A percentile compares a stretch with the other conserved stretches of the same genome.
phyloP scores from a whole-genome alignment of 1,284 basidiomycete species.

The Tilletia horrida region DNA sequence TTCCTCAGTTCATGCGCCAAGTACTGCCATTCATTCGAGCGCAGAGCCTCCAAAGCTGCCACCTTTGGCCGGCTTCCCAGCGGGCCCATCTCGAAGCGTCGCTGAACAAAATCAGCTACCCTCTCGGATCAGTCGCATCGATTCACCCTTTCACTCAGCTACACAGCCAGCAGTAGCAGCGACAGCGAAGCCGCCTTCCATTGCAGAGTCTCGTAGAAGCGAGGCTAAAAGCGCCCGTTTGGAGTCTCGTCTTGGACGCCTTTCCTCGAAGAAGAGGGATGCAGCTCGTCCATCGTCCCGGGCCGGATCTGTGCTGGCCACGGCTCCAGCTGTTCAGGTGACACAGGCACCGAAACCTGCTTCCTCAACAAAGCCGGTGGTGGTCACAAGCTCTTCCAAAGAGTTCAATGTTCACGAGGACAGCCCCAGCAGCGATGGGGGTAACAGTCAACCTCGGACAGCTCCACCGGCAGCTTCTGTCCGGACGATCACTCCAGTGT shows the following conservation, averaged over 20 bases:
- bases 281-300: not conserved
- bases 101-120: not conserved
- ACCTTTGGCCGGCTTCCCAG: not conserved
- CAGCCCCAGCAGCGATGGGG: not conserved
- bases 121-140: not conserved
- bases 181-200: not conserved
- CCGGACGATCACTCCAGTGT: not conserved
- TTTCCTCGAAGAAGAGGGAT: not conserved
- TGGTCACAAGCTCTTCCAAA: constrained; percentile 1
- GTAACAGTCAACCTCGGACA: too few relatives aligned
- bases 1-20: not conserved
- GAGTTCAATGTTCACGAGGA: not conserved
- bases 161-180: not conserved
- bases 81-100: not conserved
- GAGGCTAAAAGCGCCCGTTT: too few relatives aligned
- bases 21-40: not conserved
- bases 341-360: not conserved
- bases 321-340: not conserved
- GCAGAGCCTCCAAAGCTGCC: not conserved
- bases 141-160: not conserved
- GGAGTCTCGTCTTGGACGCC: not conserved
- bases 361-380: not conserved
- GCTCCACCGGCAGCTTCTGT: too few relatives aligned
- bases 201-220: too few relatives aligned
- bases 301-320: not conserved